Evolutionary conservation across 352 stramenopile genomes (phyloP), one percentile per base, ranked within the genome.

Genomic region (Pseudoperonospora humuli): DNA sequence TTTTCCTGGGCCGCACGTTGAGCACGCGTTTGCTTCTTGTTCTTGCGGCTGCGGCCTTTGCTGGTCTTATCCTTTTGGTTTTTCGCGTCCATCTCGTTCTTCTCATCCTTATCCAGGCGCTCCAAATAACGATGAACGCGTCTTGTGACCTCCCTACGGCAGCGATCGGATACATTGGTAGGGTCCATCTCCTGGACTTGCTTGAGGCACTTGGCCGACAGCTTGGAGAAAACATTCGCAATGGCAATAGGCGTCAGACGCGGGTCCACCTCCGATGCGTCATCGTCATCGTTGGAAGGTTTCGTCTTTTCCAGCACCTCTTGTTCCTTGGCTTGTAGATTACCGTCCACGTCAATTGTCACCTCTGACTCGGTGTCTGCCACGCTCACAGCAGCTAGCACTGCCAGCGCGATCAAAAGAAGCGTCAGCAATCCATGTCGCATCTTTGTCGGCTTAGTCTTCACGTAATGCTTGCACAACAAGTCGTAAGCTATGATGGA

Each of bases 141-240:
- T 41, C 46, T 56, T 9, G 60, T 55, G 20, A 89, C 50, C 40
- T 86, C 70, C 10, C 23, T 38, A 27, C 72, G 70, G 55, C 79
- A 92, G 20, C 70, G 69, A 19, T 84, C 69, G 26, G 79, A 86
- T 36, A 92, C 59, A 40, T 84, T 52, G 24, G 60, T 47, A 8
- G 68, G 66, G 39, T 89, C 75, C 11, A 46, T 89, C 27, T 65
- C 73, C 40, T 84, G 61, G 40, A 89, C 64, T 47, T 92, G 63
- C 55, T 77, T 70, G 26, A 73, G 63, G 57, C 79, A 92, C 40
- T 79, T 74, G 54, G 64, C 67, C 42, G 76, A 84, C 20, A 89
- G 53, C 61, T 87, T 88, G 37, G 69, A 63, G 42, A 89, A 75
- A 34, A 92, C 70, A 39, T 63, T 70, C 34, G 67, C 73, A 25